Evolutionary conservation across 1,139 yeast species (phyloP), one percentile per base, ranked within the genome.

Genomic region (Blastobotrys arbuscula): DNA sequence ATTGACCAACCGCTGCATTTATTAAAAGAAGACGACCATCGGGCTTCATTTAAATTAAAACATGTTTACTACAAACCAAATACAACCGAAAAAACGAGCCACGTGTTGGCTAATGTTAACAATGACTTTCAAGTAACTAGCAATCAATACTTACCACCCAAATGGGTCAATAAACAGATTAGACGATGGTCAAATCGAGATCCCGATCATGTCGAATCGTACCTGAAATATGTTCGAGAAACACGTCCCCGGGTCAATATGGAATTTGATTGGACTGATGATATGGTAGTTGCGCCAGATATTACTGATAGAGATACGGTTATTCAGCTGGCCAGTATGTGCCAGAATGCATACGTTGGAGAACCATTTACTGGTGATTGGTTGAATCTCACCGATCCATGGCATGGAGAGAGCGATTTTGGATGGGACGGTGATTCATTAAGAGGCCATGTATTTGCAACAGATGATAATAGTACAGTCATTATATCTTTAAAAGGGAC

Each of bases 401-500:
- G 86, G 84, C 66, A 68, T 50, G 63, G 57, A 46, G 64, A 56
- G 51, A 55, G 51, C 10, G 50, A 54, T 2, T 84, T 83, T 63
- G 97, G 98, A 1, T 94, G 98, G 98, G 78, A 78, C 51, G 81
- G 75, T 15, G 80, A 78, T 52, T 97, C 97, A 0, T 69, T 92
- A 4, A 72, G 98, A 39, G 98, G 98, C 2, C 97, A 92, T 62
- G 81, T 94, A 1, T 92, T 92, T 68, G 82, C 81, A 13, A 81
- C 83, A 56, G 76, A 75, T 13, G 79, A 76, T 51, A 74, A 80
- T 38, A 72, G 79, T 28, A 76, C 86, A 0, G 88, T 88, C 15
- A 84, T 94, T 2, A 77, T 92, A 43, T 82, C 96, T 0, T 74
- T 88, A 52, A 92, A 92, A 66, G 98, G 99, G 1, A 92, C 99